Conservation (phyloP, 2,329 filamentous ascomycete genomes). For the Grosmannia huntii region DNA sequence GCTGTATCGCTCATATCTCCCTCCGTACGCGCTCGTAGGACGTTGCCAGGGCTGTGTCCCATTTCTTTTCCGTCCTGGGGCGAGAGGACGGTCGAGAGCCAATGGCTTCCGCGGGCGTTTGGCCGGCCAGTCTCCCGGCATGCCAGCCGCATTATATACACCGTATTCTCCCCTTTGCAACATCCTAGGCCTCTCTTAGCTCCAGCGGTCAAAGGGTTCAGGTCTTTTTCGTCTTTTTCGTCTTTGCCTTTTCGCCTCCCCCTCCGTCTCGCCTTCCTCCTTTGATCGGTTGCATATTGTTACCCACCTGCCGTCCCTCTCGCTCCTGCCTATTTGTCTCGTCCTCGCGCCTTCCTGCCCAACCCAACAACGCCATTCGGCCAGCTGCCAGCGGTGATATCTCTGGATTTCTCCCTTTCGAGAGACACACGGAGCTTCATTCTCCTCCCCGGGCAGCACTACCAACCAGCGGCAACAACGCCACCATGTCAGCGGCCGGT, state of each 20-base stretch:
- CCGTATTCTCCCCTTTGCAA: not conserved
- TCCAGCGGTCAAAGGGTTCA: not conserved
- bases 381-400: not conserved
- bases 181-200: not conserved
- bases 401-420: not conserved
- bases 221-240: too few relatives aligned
- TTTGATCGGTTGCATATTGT: too few relatives aligned
- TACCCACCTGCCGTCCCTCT: not conserved
- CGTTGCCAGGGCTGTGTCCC: too few relatives aligned
- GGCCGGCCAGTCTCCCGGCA: not conserved
- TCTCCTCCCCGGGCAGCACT: not conserved
- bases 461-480: not conserved
- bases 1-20: too few relatives aligned
- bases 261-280: not conserved
- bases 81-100: not conserved
- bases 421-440: not conserved
- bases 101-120: not conserved
- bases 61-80: too few relatives aligned
- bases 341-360: not conserved
- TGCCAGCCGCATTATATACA: not conserved
- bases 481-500: not conserved
- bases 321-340: not conserved
- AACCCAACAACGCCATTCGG: not conserved
- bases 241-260: not conserved
- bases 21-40: too few relatives aligned